A percentile compares a stretch with the other conserved stretches of the same genome.
Evolutionary conservation across 2,329 filamentous ascomycete genomes (phyloP).

Genomic region (Xylariaceae sp.): DNA sequence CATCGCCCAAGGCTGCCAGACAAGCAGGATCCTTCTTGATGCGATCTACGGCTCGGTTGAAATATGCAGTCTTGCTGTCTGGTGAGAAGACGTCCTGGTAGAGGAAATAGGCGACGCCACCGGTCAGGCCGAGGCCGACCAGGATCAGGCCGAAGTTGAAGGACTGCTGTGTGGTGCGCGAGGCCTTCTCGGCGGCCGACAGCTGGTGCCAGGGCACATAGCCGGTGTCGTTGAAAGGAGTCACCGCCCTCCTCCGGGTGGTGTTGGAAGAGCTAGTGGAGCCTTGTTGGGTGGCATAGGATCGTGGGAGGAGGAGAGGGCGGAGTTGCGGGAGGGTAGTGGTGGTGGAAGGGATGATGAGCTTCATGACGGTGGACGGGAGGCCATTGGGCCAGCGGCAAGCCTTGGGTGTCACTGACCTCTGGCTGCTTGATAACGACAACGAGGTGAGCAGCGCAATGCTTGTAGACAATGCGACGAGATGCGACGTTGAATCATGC

Average conservation of each 20-base stretch:
- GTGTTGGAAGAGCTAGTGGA: slow-evolving; percentile 33
- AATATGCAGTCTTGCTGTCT: slow-evolving; percentile 80
- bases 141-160: slow-evolving; percentile 81
- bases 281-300: slow-evolving; percentile 58
- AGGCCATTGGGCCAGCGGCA: slow-evolving; percentile 29
- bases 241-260: slow-evolving; percentile 63
- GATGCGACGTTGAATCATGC: no score
- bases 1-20: slow-evolving; percentile 68
- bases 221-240: slow-evolving; percentile 82
- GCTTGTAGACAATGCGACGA: no score
- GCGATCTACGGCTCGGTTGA: slow-evolving; percentile 79
- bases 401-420: no score
- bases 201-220: slow-evolving; percentile 76
- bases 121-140: slow-evolving; percentile 70
- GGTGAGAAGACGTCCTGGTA: slow-evolving; percentile 80
- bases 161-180: slow-evolving; percentile 81
- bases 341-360: slow-evolving; percentile 36
- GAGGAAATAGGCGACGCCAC: slow-evolving; percentile 72
- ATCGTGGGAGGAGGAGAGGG: slow-evolving; percentile 39
- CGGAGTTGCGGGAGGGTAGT: slow-evolving; percentile 32
- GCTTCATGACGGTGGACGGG: slow-evolving; percentile 44
- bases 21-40: slow-evolving; percentile 71
- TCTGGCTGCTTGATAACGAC: no score
- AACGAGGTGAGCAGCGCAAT: not conserved
- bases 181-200: slow-evolving; percentile 71